These are phyloP conservation scores for Lactifluus subvellereus DNA, from an alignment of 768 basidiomycete genomes.

Conservation along the genomic window DNA sequence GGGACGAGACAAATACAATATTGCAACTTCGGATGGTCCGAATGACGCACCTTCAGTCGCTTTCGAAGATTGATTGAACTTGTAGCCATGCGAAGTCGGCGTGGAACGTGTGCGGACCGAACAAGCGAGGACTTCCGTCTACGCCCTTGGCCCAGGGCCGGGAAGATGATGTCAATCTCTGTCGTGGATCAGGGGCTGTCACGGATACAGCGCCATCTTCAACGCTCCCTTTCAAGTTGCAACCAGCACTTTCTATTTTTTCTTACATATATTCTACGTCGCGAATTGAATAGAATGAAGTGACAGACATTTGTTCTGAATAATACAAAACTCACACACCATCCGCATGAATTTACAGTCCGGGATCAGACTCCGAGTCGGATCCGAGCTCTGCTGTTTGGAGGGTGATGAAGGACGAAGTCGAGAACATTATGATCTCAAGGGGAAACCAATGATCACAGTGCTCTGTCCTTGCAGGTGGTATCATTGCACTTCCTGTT, in stretches of 20 bases:
- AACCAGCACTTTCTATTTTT: background rate
- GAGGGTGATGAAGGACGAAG: background rate
- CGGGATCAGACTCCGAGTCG: background rate
- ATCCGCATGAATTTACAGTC: background rate
- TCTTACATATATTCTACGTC: background rate
- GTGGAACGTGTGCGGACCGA: background rate
- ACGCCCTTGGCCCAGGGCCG: background rate
- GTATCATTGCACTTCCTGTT: background rate
- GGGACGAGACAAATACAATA: background rate
- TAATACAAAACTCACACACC: background rate
- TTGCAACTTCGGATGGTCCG: background rate
- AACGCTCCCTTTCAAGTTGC: background rate
- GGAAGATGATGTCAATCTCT: background rate
- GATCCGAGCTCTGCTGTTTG: background rate
- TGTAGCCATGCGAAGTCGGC: background rate
- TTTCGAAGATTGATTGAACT: background rate
- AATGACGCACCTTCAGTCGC: background rate
- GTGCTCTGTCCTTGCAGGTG: background rate
- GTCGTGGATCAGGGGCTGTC: conserved; percentile 4
- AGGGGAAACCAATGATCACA: background rate
- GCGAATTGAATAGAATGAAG: background rate
- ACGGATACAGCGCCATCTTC: background rate
- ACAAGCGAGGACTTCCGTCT: background rate
- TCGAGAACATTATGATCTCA: conserved; percentile 7
- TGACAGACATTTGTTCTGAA: background rate